Evolutionary conservation across 108 stramenopile species (phyloP).

Genomic region (Cyclostephanos invisitatus): DNA sequence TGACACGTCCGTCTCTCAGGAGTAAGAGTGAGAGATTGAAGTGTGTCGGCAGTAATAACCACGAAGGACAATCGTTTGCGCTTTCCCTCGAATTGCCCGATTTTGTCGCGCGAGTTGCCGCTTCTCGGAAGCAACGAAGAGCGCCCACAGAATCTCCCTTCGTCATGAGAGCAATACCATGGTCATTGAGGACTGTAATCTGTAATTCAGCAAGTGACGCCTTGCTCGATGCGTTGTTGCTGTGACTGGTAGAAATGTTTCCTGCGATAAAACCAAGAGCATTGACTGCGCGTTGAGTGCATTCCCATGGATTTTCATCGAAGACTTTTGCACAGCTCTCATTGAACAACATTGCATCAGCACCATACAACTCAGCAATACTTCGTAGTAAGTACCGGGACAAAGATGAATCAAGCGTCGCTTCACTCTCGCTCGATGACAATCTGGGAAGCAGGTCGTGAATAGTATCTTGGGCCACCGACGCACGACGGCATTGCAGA

Average conservation of each 20-base stretch:
- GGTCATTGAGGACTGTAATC: slow-evolving; percentile 23
- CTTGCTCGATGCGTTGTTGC: background rate
- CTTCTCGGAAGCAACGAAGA: slow-evolving; percentile 37
- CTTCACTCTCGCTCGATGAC: background rate
- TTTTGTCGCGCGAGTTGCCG: slow-evolving; percentile 3
- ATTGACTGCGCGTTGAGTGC: slow-evolving; percentile 18
- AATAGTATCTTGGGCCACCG: slow-evolving; percentile 22
- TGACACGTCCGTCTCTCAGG: slow-evolving; percentile 39
- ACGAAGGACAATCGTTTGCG: slow-evolving; percentile 4
- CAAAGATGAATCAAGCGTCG: background rate
- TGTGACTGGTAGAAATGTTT: background rate
- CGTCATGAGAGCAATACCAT: slow-evolving; percentile 29
- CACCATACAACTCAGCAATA: slow-evolving; percentile 30
- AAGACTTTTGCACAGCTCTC: background rate
- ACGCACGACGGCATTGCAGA: slow-evolving; percentile 42
- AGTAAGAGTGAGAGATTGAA: slow-evolving; percentile 51
- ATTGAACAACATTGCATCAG: slow-evolving; percentile 18
- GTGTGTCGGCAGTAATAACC: slow-evolving; percentile 40
- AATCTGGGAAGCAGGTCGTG: slow-evolving; percentile 1
- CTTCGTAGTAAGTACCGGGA: background rate
- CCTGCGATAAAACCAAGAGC: slow-evolving; percentile 1
- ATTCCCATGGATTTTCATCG: slow-evolving; percentile 16
- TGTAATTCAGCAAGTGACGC: slow-evolving; percentile 20
- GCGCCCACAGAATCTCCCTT: slow-evolving; percentile 40
- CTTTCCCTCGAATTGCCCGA: background rate